These are phyloP conservation scores for Chloranthus sessilifolius DNA, from an alignment of 164 flowering plant genomes.

Conservation along the genomic window DNA sequence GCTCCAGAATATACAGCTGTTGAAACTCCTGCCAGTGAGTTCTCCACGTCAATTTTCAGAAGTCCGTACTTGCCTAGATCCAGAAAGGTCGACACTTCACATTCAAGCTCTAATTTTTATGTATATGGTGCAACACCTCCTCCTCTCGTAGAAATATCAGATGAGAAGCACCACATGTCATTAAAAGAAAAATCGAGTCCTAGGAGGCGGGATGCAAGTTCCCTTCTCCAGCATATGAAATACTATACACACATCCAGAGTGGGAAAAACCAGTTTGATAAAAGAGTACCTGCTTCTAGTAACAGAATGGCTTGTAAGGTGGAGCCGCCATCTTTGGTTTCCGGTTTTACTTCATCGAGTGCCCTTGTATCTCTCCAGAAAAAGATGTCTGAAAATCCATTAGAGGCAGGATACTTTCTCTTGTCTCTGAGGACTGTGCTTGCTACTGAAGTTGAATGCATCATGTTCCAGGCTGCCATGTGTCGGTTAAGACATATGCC, in stretches of 20 bases:
- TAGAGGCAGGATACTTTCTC: constrained; percentile 30
- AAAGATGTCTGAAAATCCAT: constrained; percentile 31
- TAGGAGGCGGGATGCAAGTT: constrained; percentile 29
- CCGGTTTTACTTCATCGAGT: constrained; percentile 41
- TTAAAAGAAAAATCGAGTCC: constrained; percentile 28
- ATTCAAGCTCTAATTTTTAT: constrained; percentile 54
- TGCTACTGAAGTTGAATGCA: constrained; percentile 79
- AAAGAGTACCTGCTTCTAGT: constrained; percentile 15
- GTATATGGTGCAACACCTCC: constrained; percentile 81
- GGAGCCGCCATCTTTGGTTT: constrained; percentile 29
- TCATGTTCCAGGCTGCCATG: constrained; percentile 85
- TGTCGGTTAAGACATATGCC: constrained; percentile 72
- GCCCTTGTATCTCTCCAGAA: constrained; percentile 35
- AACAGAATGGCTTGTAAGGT: constrained; percentile 38
- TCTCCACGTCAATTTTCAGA: constrained; percentile 53
- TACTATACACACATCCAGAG: constrained; percentile 59
- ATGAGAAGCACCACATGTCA: constrained; percentile 37
- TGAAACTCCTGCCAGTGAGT: constrained; percentile 58
- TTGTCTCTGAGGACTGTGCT: constrained; percentile 52
- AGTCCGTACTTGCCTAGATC: constrained; percentile 75
- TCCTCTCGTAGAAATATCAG: constrained; percentile 42
- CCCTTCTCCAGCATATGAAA: constrained; percentile 32
- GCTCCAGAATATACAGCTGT: constrained; percentile 95
- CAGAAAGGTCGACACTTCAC: constrained; percentile 51
- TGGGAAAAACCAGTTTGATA: constrained; percentile 29